Base-by-base conservation (phyloP, 352 stramenopile genomes). In the Pythium grandisporangium region DNA sequence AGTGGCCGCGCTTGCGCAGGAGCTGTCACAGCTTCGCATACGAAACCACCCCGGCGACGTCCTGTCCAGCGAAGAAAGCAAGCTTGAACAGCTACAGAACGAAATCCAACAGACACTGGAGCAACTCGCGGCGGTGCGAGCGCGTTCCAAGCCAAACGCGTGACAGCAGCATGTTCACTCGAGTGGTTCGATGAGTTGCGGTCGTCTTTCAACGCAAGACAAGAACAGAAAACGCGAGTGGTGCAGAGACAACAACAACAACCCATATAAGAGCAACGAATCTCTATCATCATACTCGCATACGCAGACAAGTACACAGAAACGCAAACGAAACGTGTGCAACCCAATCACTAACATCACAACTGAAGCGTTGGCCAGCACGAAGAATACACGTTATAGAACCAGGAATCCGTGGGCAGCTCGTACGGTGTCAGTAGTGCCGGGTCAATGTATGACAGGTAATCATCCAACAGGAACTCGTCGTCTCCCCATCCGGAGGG, bases 31-130 rank as follows among this genome's bases (percentile, higher is more conserved):
- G 11, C 79, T 84, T 30, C 70, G 70, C 2, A 58, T 55, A 24
- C 58, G 53, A 24, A 66, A 83, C 41, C 66, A 84, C 29, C 60
- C 59, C 0, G 62, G 58, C 19, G 69, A 81, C 16, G 66, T 60
- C 25, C 61, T 88, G 32, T 29, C 38, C 10, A 26, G 53, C 1
- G 70, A 89, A 24, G 59, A 83, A 23, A 59, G 55, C 13, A 86
- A 80, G 39, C 65, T 84, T 3, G 57, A 74, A 25, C 61, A 67
- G 3, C 45, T 90, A 7, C 63, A 83, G 23, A 52, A 62, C 12
- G 70, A 86, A 25, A 83, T 87, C 27, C 50, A 55, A 10, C 63
- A 58, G 26, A 66, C 70, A 14, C 39, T 82, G 23, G 61, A 76
- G 22, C 67, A 84, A 55, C 46, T 89, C 2, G 45, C 82, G n/a